These are phyloP conservation scores for Kingdonia uniflora DNA, from an alignment of 164 flowering plant species.

Conservation along the genomic window DNA sequence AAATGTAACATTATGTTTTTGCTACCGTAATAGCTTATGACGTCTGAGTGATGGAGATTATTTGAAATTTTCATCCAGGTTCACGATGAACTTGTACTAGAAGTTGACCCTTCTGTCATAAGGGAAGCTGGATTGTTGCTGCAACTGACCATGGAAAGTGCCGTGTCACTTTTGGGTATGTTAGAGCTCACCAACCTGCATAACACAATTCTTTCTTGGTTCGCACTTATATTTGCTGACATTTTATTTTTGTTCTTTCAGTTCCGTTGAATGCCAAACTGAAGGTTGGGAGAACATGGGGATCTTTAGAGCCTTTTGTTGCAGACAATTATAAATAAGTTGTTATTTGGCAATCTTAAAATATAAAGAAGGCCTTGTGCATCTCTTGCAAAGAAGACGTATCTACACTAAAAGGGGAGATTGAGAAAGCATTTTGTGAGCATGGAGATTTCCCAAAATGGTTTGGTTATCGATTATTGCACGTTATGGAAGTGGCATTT, in stretches of 20 bases:
- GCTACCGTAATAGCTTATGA: too few relatives aligned
- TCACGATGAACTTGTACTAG: conserved; percentile 86
- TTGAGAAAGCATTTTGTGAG: too few relatives aligned
- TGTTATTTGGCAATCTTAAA: neutral
- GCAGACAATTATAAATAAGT: conserved; percentile 13
- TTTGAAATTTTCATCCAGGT: conserved; percentile 35
- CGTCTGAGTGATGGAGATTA: neutral
- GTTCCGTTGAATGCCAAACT: conserved; percentile 83
- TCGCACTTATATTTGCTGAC: neutral
- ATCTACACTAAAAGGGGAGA: too few relatives aligned
- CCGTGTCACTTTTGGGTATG: conserved; percentile 71
- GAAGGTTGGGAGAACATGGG: conserved; percentile 93
- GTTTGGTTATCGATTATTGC: too few relatives aligned
- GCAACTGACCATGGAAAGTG: conserved; percentile 79
- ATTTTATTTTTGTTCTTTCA: conserved; percentile 21
- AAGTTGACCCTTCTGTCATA: conserved; percentile 61
- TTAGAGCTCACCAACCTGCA: conserved; percentile 1
- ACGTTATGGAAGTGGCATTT: too few relatives aligned
- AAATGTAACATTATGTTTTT: too few relatives aligned
- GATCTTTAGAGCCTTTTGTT: conserved; percentile 64
- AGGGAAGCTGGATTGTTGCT: conserved; percentile 67
- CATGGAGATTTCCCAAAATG: too few relatives aligned
- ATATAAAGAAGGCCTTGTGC: too few relatives aligned
- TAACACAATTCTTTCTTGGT: neutral
- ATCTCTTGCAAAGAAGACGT: too few relatives aligned